These are phyloP conservation scores for Naganishia kalamii DNA, from an alignment of 768 basidiomycete genomes.

Conservation along the genomic window DNA sequence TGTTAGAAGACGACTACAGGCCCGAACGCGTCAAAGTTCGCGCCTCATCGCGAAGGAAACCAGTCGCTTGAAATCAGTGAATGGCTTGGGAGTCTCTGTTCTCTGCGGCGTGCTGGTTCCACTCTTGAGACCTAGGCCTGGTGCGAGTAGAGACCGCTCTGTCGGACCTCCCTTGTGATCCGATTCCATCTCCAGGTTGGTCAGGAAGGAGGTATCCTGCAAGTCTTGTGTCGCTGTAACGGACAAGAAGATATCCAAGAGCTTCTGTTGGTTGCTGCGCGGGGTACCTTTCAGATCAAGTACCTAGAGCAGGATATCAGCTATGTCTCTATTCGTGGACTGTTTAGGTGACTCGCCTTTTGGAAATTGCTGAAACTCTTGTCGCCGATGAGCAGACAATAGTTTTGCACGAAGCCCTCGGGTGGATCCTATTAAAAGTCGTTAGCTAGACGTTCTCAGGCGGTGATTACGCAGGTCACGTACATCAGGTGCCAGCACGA, in stretches of 20 bases:
- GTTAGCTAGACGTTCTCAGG: not conserved
- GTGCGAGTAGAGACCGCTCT: not conserved
- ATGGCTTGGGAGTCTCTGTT: constrained; percentile 66
- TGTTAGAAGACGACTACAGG: too few species aligned
- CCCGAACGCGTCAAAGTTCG: not conserved
- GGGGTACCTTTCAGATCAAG: constrained; percentile 91
- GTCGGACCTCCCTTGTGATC: constrained; percentile 21
- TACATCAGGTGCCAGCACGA: constrained; percentile 86
- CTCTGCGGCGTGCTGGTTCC: constrained; percentile 25
- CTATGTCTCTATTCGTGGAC: not conserved
- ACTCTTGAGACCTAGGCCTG: not conserved
- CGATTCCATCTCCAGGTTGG: constrained; percentile 93
- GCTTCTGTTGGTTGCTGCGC: constrained; percentile 73
- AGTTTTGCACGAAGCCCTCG: constrained; percentile 91
- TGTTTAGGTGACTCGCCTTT: constrained; percentile 57
- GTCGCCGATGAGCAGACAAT: constrained; percentile 87
- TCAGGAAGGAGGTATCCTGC: constrained; percentile 83
- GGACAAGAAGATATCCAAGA: constrained; percentile 84
- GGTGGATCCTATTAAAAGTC: constrained; percentile 65
- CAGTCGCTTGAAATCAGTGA: constrained; percentile 79
- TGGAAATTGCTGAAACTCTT: constrained; percentile 96
- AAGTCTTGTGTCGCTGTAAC: constrained; percentile 91
- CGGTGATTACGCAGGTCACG: constrained; percentile 35
- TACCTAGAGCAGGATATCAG: constrained; percentile 54
- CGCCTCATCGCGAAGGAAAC: constrained; percentile 69